Conservation (phyloP, 805 yeast genomes). For the Monosporozyma aerobia region DNA sequence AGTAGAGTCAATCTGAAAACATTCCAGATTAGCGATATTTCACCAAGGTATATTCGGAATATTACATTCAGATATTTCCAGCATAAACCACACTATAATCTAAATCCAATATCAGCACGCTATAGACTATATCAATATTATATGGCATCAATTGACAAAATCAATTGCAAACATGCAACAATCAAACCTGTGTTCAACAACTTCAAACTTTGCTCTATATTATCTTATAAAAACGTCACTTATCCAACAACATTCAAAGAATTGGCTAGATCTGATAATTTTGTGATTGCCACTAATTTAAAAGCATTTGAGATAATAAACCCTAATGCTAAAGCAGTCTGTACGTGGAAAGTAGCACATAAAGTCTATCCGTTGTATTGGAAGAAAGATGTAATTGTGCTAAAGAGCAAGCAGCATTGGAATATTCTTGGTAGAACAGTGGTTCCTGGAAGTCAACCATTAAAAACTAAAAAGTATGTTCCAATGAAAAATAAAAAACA, state of each 20-base stretch:
- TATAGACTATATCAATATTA: conserved; percentile 7
- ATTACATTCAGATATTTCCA: conserved; percentile 14
- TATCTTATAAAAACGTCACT: conserved; percentile 9
- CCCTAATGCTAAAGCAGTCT: conserved; percentile 1
- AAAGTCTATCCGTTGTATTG: conserved; percentile 8
- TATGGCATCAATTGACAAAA: conserved; percentile 2
- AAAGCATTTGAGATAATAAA: conserved; percentile 10
- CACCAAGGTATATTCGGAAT: conserved; percentile 19
- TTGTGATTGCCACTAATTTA: conserved; percentile 8
- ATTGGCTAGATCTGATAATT: conserved; percentile 13
- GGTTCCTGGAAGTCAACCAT: conserved; percentile 4
- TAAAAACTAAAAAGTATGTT: conserved; percentile 7
- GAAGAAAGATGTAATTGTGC: conserved; percentile 11
- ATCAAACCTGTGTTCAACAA: conserved; percentile 4
- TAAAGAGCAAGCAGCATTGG: conserved; percentile 24
- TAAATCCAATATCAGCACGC: conserved; percentile 4
- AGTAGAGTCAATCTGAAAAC: conserved; percentile 9
- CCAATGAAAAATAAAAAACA: conserved; percentile 6
- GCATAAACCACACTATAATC: conserved; percentile 1
- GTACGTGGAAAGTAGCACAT: background rate
- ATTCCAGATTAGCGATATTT: conserved; percentile 11
- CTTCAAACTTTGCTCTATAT: conserved; percentile 3
- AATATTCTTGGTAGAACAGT: conserved; percentile 18
- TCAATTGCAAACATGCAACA: background rate
- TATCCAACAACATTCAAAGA: conserved; percentile 11